phyloP scores from a whole-genome alignment of 768 basidiomycete species.

The Pleurotus salmoneostramineus region DNA sequence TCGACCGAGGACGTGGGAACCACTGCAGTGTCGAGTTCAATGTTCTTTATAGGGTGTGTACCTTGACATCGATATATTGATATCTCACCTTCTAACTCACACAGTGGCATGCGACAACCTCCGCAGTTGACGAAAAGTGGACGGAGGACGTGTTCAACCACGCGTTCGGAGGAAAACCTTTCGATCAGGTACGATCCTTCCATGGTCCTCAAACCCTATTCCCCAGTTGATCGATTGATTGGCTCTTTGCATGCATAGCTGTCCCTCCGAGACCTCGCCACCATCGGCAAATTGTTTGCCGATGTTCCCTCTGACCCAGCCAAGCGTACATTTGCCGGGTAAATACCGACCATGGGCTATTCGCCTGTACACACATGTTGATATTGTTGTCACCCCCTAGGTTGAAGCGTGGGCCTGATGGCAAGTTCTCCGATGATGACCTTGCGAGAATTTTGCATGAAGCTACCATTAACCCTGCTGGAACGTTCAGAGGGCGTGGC shows the following conservation, averaged over 20 bases:
- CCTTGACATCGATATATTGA: neutral
- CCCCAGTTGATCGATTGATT: neutral
- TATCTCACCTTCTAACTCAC: neutral
- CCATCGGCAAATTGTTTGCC: constrained; percentile 14
- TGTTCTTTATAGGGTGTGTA: constrained; percentile 34
- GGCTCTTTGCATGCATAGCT: constrained; percentile 12
- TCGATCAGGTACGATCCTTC: constrained; percentile 22
- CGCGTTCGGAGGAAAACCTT: constrained; percentile 32
- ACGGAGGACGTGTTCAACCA: constrained; percentile 39
- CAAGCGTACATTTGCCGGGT: constrained; percentile 46
- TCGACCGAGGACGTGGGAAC: constrained; percentile 57
- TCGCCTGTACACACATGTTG: too few species aligned
- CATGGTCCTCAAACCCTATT: neutral
- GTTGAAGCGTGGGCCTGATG: constrained; percentile 38
- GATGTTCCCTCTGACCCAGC: constrained; percentile 18
- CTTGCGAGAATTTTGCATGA: constrained; percentile 43
- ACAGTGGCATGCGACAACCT: constrained; percentile 57
- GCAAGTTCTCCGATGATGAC: constrained; percentile 48
- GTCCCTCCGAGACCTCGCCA: constrained; percentile 20
- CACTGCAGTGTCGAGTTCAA: constrained; percentile 69
- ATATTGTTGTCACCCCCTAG: constrained; percentile 16
- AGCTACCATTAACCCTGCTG: constrained; percentile 42
- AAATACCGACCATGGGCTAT: constrained; percentile 7
- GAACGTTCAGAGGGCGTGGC: constrained; percentile 43
- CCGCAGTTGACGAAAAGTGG: constrained; percentile 46